phyloP scores from a whole-genome alignment of 2,329 filamentous ascomycete genomes.

The Fusarium praegraminearum region DNA sequence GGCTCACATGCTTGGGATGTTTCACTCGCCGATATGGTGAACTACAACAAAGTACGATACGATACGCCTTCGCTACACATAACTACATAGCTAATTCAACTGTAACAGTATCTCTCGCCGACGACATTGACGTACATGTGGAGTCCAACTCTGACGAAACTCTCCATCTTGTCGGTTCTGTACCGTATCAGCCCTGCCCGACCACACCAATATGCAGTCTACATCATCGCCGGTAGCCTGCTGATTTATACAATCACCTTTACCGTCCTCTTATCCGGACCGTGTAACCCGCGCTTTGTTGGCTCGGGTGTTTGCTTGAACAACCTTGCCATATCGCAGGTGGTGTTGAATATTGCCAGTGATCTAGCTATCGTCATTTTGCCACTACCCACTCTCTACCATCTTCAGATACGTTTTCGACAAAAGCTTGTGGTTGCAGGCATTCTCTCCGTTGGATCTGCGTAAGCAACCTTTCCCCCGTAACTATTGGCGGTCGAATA shows the following conservation, averaged over 20 bases:
- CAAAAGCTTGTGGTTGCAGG: not conserved
- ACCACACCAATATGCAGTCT: not conserved
- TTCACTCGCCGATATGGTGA: not conserved
- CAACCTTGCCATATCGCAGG: not conserved
- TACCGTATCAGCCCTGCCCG: slow-evolving; percentile 6
- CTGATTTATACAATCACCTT: slow-evolving; percentile 4
- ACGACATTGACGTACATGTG: not conserved
- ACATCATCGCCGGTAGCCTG: not conserved
- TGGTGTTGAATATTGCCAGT: not conserved
- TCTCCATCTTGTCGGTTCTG: not conserved
- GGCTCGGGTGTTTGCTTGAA: not conserved
- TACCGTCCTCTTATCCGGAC: not conserved
- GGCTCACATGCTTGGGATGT: slow-evolving; percentile 6
- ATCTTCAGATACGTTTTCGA: not conserved
- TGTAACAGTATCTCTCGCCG: not conserved
- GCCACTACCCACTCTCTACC: not conserved
- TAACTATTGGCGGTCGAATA: not conserved
- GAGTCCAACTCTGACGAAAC: slow-evolving; percentile 1
- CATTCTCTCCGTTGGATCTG: slow-evolving; percentile 1
- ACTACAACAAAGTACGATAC: slow-evolving; percentile 4
- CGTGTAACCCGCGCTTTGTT: not conserved
- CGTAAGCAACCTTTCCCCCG: rapidly evolving
- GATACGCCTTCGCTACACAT: rapidly evolving
- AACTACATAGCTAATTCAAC: rapidly evolving
- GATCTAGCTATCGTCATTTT: not conserved